Evolutionary conservation across 768 basidiomycete genomes (phyloP).

Genomic region (Dioszegia aurantiaca): DNA sequence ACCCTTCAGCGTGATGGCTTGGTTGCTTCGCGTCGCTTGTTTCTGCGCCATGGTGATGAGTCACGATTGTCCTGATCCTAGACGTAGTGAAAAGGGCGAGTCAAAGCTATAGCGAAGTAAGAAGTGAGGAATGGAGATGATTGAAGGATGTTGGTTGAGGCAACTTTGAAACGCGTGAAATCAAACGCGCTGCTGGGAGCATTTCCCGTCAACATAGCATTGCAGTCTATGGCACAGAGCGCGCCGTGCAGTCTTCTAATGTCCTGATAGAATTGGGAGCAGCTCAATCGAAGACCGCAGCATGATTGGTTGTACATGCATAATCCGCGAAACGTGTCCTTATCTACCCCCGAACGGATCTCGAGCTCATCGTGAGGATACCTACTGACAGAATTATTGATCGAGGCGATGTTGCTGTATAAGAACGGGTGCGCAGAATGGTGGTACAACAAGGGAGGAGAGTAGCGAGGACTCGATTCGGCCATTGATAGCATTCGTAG

Average conservation of each 20-base stretch:
- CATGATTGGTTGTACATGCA: conserved; percentile 6
- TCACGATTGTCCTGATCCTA: not conserved
- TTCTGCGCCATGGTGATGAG: conserved; percentile 45
- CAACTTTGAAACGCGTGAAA: not conserved
- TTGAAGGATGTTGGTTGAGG: not conserved
- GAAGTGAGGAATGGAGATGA: not conserved
- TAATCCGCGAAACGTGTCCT: conserved; percentile 2
- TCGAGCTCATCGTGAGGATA: no score
- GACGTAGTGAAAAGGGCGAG: not conserved
- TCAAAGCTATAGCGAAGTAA: no score
- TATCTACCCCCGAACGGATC: not conserved
- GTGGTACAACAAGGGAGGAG: conserved; percentile 3
- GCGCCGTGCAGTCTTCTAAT: no score
- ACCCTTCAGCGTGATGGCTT: conserved; percentile 85
- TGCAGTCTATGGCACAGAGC: no score
- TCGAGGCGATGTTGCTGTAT: no score
- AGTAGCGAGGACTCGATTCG: not conserved
- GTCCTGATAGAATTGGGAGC: no score
- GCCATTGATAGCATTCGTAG: no score
- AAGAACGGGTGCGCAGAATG: not conserved
- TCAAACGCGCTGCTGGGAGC: conserved; percentile 1
- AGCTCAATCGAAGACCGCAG: no score
- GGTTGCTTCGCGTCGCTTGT: conserved; percentile 46
- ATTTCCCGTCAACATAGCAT: not conserved
- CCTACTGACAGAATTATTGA: not conserved